Percentiles rank a stretch among this genome's conserved stretches.
Conservation (phyloP, 225 moss, liverwort and hornwort species). For the Marchantia paleacea region DNA sequence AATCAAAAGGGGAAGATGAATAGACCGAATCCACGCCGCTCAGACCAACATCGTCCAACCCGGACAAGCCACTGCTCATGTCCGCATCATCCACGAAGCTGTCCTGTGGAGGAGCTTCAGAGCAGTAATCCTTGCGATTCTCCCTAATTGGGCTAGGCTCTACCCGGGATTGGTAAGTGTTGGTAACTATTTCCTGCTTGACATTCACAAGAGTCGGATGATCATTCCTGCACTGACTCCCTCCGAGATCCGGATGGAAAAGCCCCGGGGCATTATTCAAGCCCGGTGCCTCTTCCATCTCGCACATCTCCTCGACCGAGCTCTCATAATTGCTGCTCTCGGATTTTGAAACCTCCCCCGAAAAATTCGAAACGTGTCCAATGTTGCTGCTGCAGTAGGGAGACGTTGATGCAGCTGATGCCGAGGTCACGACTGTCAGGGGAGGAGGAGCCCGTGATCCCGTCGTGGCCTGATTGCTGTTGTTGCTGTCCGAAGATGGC, state of each 20-base stretch:
- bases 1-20: slow-evolving; percentile 39
- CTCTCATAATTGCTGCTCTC: slow-evolving; percentile 34
- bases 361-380: slow-evolving; percentile 14
- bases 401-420: neutral
- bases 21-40: slow-evolving; percentile 34
- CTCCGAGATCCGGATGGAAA: slow-evolving; percentile 21
- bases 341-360: slow-evolving; percentile 27
- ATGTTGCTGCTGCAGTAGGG: slow-evolving; percentile 17
- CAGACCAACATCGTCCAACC: slow-evolving; percentile 39
- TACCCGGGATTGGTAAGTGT: neutral
- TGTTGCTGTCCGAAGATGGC: slow-evolving; percentile 2
- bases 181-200: slow-evolving; percentile 15
- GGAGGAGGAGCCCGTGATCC: neutral
- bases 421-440: neutral
- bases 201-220: slow-evolving; percentile 14
- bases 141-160: slow-evolving; percentile 35
- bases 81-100: slow-evolving; percentile 33
- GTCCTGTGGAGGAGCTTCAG: slow-evolving; percentile 28
- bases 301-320: slow-evolving; percentile 31
- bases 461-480: neutral
- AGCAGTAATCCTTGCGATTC: slow-evolving; percentile 32
- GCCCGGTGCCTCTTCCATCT: slow-evolving; percentile 28
- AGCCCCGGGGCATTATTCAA: slow-evolving; percentile 7
- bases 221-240: slow-evolving; percentile 12
- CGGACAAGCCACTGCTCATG: slow-evolving; percentile 48